Evolutionary conservation across 2,329 filamentous ascomycete species (phyloP).

Genomic region (Fusarium falciforme): DNA sequence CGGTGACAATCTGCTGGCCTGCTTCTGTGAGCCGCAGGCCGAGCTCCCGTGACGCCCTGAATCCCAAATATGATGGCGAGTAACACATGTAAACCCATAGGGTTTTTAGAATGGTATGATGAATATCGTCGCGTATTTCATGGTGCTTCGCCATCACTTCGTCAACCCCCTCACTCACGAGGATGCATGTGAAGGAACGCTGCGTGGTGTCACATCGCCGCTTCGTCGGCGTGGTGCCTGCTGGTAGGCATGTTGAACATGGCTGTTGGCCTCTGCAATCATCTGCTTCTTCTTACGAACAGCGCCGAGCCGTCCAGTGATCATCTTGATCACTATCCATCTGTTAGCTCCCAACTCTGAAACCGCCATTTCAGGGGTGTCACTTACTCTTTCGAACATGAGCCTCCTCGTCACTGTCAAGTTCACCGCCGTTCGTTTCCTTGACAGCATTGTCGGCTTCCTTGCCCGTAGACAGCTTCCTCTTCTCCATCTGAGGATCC

Average conservation of each 20-base stretch:
- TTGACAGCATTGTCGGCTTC: conserved; percentile 52
- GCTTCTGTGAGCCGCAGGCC: conserved; percentile 42
- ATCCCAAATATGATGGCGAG: conserved; percentile 33
- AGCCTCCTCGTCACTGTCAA: conserved; percentile 77
- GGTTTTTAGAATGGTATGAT: conserved; percentile 38
- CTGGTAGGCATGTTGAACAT: conserved; percentile 58
- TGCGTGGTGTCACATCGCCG: conserved; percentile 67
- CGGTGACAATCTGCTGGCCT: conserved; percentile 39
- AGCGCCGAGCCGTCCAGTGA: conserved; percentile 64
- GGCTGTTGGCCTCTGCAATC: conserved; percentile 67
- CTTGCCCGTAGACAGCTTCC: conserved; percentile 51
- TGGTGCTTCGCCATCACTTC: conserved; percentile 13
- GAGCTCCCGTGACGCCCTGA: conserved; percentile 36
- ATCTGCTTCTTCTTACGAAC: conserved; percentile 71
- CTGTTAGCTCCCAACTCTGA: conserved; percentile 36
- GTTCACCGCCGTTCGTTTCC: conserved; percentile 57
- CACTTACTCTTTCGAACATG: conserved; percentile 77
- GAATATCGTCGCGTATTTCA: conserved; percentile 32
- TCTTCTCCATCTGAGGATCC: conserved; percentile 52
- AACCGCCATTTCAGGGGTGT: background rate
- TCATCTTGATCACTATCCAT: conserved; percentile 70
- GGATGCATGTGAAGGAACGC: conserved; percentile 61
- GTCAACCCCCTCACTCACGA: conserved; percentile 34
- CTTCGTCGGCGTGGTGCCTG: conserved; percentile 61
- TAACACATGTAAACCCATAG: conserved; percentile 37